phyloP scores from a whole-genome alignment of 2,329 filamentous ascomycete species.

The Paecilomyces dactylethromorphus region DNA sequence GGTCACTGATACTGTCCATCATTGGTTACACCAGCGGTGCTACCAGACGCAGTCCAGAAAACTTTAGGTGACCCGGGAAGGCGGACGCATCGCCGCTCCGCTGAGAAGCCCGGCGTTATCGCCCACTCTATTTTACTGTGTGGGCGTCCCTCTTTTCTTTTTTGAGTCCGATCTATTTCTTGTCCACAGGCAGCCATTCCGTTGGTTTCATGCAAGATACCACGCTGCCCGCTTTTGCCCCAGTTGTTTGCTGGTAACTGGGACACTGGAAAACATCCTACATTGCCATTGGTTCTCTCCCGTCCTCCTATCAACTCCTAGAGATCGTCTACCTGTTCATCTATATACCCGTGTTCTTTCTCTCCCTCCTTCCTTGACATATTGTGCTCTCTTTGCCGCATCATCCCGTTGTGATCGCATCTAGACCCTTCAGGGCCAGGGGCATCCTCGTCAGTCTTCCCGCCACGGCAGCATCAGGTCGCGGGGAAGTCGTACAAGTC shows the following conservation, averaged over 20 bases:
- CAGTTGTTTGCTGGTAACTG: neutral
- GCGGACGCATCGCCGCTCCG: neutral
- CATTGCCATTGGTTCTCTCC: neutral
- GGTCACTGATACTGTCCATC: neutral
- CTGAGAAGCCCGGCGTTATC: neutral
- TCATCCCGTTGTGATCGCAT: neutral
- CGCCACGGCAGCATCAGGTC: neutral
- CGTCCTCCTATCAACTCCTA: neutral
- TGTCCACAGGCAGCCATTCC: neutral
- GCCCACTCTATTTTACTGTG: neutral
- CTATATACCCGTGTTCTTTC: neutral
- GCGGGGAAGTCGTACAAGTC: conserved; percentile 2
- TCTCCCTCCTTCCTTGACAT: neutral
- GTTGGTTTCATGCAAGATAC: neutral
- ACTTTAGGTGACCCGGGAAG: neutral
- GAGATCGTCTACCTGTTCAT: neutral
- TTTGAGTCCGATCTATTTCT: neutral
- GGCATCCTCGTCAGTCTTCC: neutral
- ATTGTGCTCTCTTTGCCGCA: neutral
- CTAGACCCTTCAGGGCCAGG: neutral
- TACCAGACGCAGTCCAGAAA: neutral
- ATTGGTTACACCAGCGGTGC: conserved; percentile 1
- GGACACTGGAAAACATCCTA: neutral
- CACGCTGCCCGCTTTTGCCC: neutral
- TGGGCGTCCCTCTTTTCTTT: neutral